Percentiles rank a stretch among this genome's conserved stretches.
Conservation (phyloP, 1,139 yeast genomes). For the Candida sanyaensis region DNA sequence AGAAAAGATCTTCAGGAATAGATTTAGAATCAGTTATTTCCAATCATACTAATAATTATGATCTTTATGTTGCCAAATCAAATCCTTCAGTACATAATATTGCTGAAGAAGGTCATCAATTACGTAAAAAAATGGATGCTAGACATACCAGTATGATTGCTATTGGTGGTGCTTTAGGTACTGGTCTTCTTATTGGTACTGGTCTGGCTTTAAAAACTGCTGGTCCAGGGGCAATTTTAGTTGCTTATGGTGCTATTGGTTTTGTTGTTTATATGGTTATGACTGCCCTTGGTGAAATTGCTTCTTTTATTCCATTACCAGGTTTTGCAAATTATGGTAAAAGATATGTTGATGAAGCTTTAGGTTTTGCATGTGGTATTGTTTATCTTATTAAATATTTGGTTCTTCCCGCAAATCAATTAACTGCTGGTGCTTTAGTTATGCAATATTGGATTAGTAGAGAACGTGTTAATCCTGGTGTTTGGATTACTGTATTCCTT, state of each 20-base stretch:
- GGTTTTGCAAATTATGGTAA: constrained; percentile 73
- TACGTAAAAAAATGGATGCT: constrained; percentile 64
- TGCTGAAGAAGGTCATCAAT: constrained; percentile 49
- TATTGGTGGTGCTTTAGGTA: constrained; percentile 38
- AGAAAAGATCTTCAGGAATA: constrained; percentile 3
- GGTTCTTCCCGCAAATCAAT: constrained; percentile 64
- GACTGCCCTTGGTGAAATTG: constrained; percentile 75
- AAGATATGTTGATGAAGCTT: constrained; percentile 67
- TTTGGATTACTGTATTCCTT: constrained; percentile 57
- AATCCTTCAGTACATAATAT: constrained; percentile 35
- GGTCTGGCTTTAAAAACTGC: constrained; percentile 63
- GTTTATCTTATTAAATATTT: constrained; percentile 59
- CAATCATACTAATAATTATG: constrained; percentile 50
- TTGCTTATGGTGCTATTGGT: constrained; percentile 64
- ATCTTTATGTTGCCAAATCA: constrained; percentile 47
- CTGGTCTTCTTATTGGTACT: constrained; percentile 73
- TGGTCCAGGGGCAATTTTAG: constrained; percentile 69
- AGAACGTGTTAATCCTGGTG: constrained; percentile 54
- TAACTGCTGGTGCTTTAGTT: constrained; percentile 61
- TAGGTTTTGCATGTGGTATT: constrained; percentile 78
- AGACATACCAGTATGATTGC: constrained; percentile 80
- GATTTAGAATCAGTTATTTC: constrained; percentile 16
- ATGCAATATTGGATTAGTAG: constrained; percentile 61
- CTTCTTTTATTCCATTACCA: constrained; percentile 70
- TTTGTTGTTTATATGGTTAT: constrained; percentile 66